phyloP scores from a whole-genome alignment of 345 rosid species.

The Salix brachista region DNA sequence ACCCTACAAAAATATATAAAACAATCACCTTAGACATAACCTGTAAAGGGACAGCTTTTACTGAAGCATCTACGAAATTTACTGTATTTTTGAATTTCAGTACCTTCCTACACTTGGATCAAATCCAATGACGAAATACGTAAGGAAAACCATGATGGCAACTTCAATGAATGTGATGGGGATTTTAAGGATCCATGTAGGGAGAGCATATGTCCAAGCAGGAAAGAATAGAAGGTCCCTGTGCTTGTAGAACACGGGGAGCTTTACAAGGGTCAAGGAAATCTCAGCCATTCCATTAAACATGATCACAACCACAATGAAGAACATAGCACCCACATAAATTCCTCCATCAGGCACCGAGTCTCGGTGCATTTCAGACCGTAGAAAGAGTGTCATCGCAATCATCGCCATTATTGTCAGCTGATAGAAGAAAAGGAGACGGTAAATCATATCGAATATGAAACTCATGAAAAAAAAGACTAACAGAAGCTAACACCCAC shows the following conservation, averaged over 20 bases:
- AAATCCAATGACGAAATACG: constrained; percentile 68
- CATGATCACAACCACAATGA: constrained; percentile 43
- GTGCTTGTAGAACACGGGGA: constrained; percentile 85
- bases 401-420: constrained; percentile 30
- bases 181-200: constrained; percentile 74
- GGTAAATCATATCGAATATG: background rate
- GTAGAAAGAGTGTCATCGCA: constrained; percentile 27
- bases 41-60: no score
- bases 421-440: constrained; percentile 3
- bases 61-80: no score
- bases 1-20: constrained; percentile 33
- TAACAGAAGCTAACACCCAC: constrained; percentile 22
- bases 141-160: constrained; percentile 46
- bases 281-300: constrained; percentile 75
- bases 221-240: constrained; percentile 76
- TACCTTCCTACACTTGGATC: constrained; percentile 77
- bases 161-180: constrained; percentile 68
- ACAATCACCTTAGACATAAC: no score
- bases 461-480: background rate
- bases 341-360: constrained; percentile 43
- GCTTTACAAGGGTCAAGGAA: constrained; percentile 68
- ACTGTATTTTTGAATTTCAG: background rate
- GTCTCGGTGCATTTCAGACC: constrained; percentile 36
- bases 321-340: constrained; percentile 63
- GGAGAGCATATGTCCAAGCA: constrained; percentile 71